These are phyloP conservation scores for Didymosphaeria variabile DNA, from an alignment of 2,329 filamentous ascomycete species.

Conservation along the genomic window DNA sequence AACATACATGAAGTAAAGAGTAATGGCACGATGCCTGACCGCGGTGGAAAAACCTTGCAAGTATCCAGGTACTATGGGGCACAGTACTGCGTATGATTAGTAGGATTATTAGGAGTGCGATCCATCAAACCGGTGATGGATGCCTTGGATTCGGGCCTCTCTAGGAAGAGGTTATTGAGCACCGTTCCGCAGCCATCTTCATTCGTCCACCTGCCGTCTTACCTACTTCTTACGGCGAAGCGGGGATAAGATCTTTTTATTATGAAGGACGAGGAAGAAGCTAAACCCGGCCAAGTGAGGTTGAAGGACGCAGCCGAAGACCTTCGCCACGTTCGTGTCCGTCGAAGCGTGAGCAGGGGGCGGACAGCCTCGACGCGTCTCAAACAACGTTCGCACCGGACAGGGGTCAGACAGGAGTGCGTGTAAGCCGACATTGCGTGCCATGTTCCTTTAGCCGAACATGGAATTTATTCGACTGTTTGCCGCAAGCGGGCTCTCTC, in stretches of 20 bases:
- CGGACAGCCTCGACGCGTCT: conserved; percentile 27
- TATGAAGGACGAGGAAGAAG: conserved; percentile 22
- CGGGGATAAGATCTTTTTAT: conserved; percentile 9
- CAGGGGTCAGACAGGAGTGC: conserved; percentile 21
- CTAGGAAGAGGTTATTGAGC: conserved; percentile 22
- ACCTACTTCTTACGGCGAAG: conserved; percentile 27
- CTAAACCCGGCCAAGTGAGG: conserved; percentile 33
- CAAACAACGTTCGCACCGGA: conserved; percentile 23
- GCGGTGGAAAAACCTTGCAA: conserved; percentile 25
- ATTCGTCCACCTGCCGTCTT: conserved; percentile 23
- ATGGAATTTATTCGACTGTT: conserved; percentile 18
- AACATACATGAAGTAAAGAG: conserved; percentile 22
- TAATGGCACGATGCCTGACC: conserved; percentile 36
- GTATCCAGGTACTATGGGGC: conserved; percentile 27
- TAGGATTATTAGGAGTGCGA: conserved; percentile 17
- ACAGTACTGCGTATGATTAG: conserved; percentile 22
- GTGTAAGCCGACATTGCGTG: conserved; percentile 24
- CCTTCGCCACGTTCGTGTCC: conserved; percentile 26
- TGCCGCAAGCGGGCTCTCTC: conserved; percentile 18
- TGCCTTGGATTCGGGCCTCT: conserved; percentile 36
- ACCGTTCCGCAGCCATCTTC: conserved; percentile 18
- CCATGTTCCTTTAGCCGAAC: conserved; percentile 24
- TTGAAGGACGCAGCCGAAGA: conserved; percentile 18
- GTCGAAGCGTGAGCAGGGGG: conserved; percentile 21
- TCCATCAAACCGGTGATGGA: conserved; percentile 37